Base-by-base conservation (phyloP, 257 asterid species). In the Solanum appendiculatum region DNA sequence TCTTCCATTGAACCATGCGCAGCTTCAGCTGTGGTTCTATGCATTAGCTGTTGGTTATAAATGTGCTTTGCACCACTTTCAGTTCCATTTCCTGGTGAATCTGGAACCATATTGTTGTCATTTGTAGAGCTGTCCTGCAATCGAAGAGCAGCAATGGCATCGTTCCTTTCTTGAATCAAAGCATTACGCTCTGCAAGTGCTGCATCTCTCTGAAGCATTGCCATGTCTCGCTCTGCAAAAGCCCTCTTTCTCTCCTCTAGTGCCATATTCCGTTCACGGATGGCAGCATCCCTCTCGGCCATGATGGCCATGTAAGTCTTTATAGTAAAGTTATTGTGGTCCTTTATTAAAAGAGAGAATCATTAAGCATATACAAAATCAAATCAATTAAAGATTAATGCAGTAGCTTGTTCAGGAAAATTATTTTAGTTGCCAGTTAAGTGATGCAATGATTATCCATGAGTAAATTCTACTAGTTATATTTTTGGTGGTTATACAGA, bases 221-320 rank as follows among this genome's bases (percentile, higher is more conserved):
- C 98, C 95, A 94, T 93, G 89, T 96, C 99, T 86, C 98, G 91
- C 93, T 96, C 99, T 29, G 96, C 93, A 72, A 95, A 95, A 69
- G 98, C 99, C 85, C 96, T 92, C 91, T 94, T 96, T 86, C 98
- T 92, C 95, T 96, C 99, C 89, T 95, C 98, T 81, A 96, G 83
- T n/a, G 99, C 99, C 98, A 96, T 92, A 92, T 96, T 96, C 90
- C 97, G 92, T 88, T 96, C 99, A 37, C 94, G 93, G 87, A 96
- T 95, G 84, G 99, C 99, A 31, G 98, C 98, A 91, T 96, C 98
- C 92, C 98, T 92, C 92, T 95, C 98, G 34, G 98, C 95, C 92
- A 92, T 94, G 92, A 96, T 94, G 92, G 99, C 92, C 98, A 96
- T 94, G 87, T 91, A 96, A 87, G 98, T 95, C 93, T 92, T 94